Evolutionary conservation across 495 filamentous ascomycete species (phyloP).

Genomic region (Trichoderma virens): DNA sequence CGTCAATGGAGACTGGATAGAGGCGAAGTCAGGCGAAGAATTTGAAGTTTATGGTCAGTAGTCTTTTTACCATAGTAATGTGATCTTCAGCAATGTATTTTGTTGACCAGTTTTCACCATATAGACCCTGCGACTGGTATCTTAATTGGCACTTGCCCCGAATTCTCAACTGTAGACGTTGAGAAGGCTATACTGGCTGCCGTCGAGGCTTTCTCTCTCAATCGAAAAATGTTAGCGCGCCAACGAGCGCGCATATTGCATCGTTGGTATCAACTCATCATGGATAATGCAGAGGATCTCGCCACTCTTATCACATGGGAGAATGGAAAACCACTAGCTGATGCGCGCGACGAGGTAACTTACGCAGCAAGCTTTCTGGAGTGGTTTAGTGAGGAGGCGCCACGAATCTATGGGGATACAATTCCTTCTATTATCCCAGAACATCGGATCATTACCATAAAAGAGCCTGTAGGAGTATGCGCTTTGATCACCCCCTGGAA

Average conservation of each 20-base stretch:
- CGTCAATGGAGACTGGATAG: constrained; percentile 80
- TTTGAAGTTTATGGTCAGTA: constrained; percentile 65
- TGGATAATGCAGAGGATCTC: constrained; percentile 80
- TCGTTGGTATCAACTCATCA: constrained; percentile 84
- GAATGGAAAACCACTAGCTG: constrained; percentile 62
- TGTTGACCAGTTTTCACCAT: background rate
- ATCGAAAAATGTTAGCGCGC: constrained; percentile 66
- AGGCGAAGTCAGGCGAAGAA: constrained; percentile 64
- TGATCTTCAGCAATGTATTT: constrained; percentile 9
- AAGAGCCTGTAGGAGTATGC: constrained; percentile 30
- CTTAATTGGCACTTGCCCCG: constrained; percentile 73
- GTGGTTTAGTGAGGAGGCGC: constrained; percentile 55
- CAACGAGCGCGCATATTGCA: constrained; percentile 75
- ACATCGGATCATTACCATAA: constrained; percentile 20
- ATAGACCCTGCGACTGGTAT: constrained; percentile 73
- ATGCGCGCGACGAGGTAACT: constrained; percentile 47
- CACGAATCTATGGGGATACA: constrained; percentile 47
- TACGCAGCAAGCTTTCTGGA: constrained; percentile 52
- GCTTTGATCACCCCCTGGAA: constrained; percentile 35
- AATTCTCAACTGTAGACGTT: constrained; percentile 67
- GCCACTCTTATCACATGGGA: constrained; percentile 83
- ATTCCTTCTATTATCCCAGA: constrained; percentile 28
- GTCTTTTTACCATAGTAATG: background rate
- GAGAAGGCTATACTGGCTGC: constrained; percentile 72
- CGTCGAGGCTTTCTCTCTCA: constrained; percentile 63